Percentiles rank a stretch among this genome's conserved stretches.
phyloP scores from a whole-genome alignment of 768 basidiomycete species.

The Collybia sordida region DNA sequence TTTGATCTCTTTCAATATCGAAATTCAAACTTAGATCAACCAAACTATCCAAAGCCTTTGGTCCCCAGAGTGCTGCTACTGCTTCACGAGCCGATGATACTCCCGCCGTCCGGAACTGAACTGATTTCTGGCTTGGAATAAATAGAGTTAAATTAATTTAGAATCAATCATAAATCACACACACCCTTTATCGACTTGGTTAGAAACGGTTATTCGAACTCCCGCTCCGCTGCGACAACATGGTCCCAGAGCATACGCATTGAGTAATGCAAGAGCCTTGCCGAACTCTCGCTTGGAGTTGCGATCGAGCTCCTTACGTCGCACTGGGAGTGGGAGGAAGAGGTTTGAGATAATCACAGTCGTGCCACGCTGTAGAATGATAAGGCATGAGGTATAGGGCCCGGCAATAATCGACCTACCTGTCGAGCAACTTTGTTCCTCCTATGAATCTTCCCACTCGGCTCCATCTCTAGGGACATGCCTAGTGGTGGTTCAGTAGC shows the following conservation, averaged over 20 bases:
- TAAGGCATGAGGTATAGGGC: neutral
- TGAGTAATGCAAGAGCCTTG: conserved; percentile 79
- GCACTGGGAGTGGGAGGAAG: conserved; percentile 83
- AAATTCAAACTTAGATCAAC: conserved; percentile 73
- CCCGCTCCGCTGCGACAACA: conserved; percentile 67
- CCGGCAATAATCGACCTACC: conserved; percentile 37
- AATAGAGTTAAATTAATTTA: neutral
- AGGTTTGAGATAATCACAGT: conserved; percentile 71
- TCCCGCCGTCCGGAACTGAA: conserved; percentile 76
- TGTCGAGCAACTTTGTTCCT: conserved; percentile 72
- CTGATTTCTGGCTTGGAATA: conserved; percentile 52
- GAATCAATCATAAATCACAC: conserved; percentile 20
- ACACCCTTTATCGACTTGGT: conserved; percentile 70
- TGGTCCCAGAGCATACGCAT: conserved; percentile 88
- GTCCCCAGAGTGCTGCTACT: conserved; percentile 80
- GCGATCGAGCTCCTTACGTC: conserved; percentile 87
- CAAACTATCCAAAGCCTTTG: conserved; percentile 73
- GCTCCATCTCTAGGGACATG: conserved; percentile 70
- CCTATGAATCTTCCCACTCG: conserved; percentile 57
- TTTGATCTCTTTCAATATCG: conserved; percentile 64
- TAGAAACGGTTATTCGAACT: conserved; percentile 73
- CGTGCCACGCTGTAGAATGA: conserved; percentile 72
- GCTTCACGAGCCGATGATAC: conserved; percentile 58
- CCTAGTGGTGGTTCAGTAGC: conserved; percentile 81
- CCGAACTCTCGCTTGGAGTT: conserved; percentile 88